A percentile compares a stretch with the other conserved stretches of the same genome.
Evolutionary conservation across 164 flowering plant species (phyloP).

Genomic region (Piper longum): DNA sequence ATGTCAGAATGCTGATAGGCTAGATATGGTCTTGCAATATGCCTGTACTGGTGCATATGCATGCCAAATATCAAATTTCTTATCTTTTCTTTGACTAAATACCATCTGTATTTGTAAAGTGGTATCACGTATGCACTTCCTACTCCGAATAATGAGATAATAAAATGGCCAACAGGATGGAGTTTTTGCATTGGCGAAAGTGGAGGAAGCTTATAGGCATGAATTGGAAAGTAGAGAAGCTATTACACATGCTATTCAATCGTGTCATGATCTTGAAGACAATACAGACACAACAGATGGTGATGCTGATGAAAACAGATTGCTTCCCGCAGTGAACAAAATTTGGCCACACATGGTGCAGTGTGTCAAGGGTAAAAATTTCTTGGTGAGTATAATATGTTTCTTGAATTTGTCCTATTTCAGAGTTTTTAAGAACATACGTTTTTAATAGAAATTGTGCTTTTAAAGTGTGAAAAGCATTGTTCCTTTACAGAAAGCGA

Average conservation of each 20-base stretch:
- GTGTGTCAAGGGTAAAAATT: conserved; percentile 46
- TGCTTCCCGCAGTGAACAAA: conserved; percentile 93
- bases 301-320: conserved; percentile 64
- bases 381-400: conserved; percentile 37
- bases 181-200: conserved; percentile 49
- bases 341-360: conserved; percentile 80
- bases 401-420: not conserved
- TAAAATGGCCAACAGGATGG: conserved; percentile 35
- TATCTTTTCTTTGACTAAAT: too few relatives aligned
- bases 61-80: too few relatives aligned
- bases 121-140: too few relatives aligned
- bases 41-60: too few relatives aligned
- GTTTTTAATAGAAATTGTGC: too few relatives aligned
- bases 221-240: conserved; percentile 49
- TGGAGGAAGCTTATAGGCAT: conserved; percentile 62
- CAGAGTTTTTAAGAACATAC: not conserved
- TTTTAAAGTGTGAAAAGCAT: too few relatives aligned
- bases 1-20: too few relatives aligned
- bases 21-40: too few relatives aligned
- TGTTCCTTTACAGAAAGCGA: too few relatives aligned
- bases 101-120: too few relatives aligned
- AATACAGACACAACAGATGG: conserved; percentile 46
- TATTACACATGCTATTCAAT: conserved; percentile 26
- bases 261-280: conserved; percentile 49
- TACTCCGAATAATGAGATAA: not conserved